Evolutionary conservation across 306 rosid species (phyloP).

Genomic region (Cercis canadensis): DNA sequence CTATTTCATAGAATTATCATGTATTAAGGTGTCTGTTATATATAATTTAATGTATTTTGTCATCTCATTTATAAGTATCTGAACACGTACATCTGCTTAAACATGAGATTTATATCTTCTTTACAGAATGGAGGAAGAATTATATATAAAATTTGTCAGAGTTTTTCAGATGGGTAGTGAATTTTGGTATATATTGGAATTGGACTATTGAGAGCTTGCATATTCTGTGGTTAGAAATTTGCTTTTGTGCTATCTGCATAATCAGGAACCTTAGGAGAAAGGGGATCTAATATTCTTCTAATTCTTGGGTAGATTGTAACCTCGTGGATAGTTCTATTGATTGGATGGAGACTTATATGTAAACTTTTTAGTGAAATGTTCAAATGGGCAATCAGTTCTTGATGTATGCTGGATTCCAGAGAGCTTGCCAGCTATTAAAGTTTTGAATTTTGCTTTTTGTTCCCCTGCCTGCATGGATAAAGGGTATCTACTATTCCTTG

Average conservation of each 20-base stretch:
- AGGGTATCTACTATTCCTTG: background rate
- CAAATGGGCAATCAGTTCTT: too few relatives aligned
- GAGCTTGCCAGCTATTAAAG: too few relatives aligned
- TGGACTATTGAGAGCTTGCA: background rate
- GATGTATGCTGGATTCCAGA: background rate
- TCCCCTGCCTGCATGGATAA: background rate
- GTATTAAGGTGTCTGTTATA: too few relatives aligned
- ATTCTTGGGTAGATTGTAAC: background rate
- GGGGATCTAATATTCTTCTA: background rate
- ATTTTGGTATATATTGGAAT: background rate
- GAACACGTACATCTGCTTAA: background rate
- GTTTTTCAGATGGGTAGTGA: background rate
- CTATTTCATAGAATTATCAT: too few relatives aligned
- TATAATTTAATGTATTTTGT: too few relatives aligned
- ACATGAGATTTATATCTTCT: background rate
- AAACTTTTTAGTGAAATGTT: background rate
- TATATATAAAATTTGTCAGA: background rate
- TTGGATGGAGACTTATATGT: background rate
- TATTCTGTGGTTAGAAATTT: background rate
- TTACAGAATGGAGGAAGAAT: background rate
- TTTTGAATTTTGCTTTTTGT: background rate
- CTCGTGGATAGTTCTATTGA: background rate
- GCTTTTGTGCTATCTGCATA: background rate
- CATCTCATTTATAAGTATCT: too few relatives aligned
- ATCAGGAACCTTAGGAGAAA: too few relatives aligned